Base-by-base conservation (phyloP, 2,329 filamentous ascomycete genomes). In the Neopestalotiopsis sp. region DNA sequence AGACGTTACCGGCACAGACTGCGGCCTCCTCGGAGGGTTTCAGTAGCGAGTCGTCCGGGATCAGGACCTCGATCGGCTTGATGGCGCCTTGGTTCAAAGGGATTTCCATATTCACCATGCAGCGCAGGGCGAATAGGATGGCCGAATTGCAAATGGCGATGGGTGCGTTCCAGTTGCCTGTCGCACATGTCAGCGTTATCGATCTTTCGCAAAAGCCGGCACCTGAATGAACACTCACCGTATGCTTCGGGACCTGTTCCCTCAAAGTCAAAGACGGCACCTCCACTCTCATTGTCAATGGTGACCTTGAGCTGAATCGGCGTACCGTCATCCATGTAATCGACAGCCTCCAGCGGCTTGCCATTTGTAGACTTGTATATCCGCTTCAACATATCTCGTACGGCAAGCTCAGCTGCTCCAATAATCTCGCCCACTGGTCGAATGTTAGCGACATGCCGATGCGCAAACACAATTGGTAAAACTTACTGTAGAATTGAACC, bases 281-380 rank as follows among this genome's bases (percentile, higher is more conserved):
- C 91, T 17, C 93, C 94, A 57, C 92, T 90, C 0, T 90, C 85
- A 0, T 88, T 87, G 75, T 95, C 89, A 71, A 97, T 96, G 1
- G 89, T 91, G 12, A 97, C 86, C 70, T 90, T 91, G 6, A 97
- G 85, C 65, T 87, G 84, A 74, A 97, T 95, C 0, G 93, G 92
- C 10, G 88, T 92, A 32, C 94, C 94, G 74, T 97, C 94, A 74
- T 97, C 94, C 92, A 97, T 96, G 82, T 91, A 94, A 76, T 97
- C 94, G 1, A 91, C 84, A 0, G 94, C 92, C 7, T 88, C 86
- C 0, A 97, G 86, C n/a, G 92, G 89, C 68, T 89, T 86, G 2
- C 91, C 91, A 72, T 89, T 86, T 72, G 94, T 93, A 30, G 89
- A 86, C 71, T 86, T 86, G 74, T 89, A 86, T n/a, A 95, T 90